These are phyloP conservation scores for Andrographis paniculata DNA, from an alignment of 305 asterid genomes.

Conservation along the genomic window DNA sequence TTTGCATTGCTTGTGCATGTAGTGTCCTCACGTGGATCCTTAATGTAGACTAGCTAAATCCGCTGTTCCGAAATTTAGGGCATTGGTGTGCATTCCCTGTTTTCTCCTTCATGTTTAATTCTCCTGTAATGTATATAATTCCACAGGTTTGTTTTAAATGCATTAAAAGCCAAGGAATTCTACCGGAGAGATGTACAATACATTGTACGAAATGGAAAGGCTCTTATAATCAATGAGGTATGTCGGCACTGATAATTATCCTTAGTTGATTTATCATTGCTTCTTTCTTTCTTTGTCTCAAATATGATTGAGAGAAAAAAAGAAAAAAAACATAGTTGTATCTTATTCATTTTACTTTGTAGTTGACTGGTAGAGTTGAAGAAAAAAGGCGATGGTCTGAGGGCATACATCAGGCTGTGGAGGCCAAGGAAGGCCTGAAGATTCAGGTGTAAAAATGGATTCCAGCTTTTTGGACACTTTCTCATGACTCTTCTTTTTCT, in stretches of 20 bases:
- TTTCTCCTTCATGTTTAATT: conserved; percentile 5
- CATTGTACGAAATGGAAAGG: conserved; percentile 86
- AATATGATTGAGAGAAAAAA: conserved; percentile 7
- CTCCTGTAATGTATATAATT: conserved; percentile 16
- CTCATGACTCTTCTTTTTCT: conserved; percentile 5
- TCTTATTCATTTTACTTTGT: conserved; percentile 17
- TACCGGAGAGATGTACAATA: conserved; percentile 89
- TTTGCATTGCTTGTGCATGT: conserved; percentile 10
- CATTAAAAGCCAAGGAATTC: conserved; percentile 94
- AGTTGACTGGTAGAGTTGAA: conserved; percentile 99
- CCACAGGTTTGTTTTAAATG: conserved; percentile 85
- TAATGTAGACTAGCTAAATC: conserved; percentile 1
- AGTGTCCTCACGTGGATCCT: conserved; percentile 4
- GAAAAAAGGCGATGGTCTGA: conserved; percentile 98
- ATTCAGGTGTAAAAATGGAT: conserved; percentile 57
- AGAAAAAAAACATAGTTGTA: too few relatives aligned
- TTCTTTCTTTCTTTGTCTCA: conserved; percentile 3
- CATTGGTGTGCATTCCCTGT: conserved; percentile 12
- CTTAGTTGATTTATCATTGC: conserved; percentile 3
- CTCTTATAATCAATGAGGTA: conserved; percentile 95
- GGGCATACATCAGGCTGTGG: conserved; percentile 99
- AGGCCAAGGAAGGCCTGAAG: conserved; percentile 93
- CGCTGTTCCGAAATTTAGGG: conserved; percentile 9
- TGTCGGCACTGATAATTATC: conserved; percentile 13
- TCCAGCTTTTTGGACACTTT: conserved; percentile 5